Evolutionary conservation across 2,329 filamentous ascomycete genomes (phyloP).

Genomic region (Apiospora aurea): DNA sequence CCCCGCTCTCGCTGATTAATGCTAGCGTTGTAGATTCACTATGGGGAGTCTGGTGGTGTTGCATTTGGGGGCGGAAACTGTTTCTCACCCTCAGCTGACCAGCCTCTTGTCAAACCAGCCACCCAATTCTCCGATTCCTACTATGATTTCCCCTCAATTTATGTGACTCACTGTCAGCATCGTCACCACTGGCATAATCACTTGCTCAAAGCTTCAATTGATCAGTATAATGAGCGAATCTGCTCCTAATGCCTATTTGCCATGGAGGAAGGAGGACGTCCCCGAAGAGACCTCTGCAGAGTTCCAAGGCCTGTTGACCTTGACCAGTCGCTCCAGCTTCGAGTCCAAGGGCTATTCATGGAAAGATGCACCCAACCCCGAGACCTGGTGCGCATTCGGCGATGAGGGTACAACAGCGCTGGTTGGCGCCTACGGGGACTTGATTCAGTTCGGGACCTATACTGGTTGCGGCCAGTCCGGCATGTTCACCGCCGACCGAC

Average conservation of each 20-base stretch:
- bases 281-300: not conserved
- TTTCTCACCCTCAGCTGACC: not conserved
- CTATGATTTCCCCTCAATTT: not conserved
- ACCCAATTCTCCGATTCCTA: not conserved
- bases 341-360: not conserved
- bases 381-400: constrained; percentile 18
- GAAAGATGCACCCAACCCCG: not conserved
- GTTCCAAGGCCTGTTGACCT: not conserved
- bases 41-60: not conserved
- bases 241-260: not conserved
- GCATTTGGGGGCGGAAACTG: not conserved
- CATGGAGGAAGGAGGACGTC: not conserved
- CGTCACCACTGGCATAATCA: not conserved
- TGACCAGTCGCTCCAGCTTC: not conserved
- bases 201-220: not conserved
- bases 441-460: constrained; percentile 29
- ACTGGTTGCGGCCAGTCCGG: constrained; percentile 20
- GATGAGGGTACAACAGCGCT: constrained; percentile 28
- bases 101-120: not conserved
- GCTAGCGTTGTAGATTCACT: not conserved
- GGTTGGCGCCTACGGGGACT: constrained; percentile 26
- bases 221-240: not conserved
- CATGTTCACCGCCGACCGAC: constrained; percentile 25
- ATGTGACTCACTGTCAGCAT: not conserved
- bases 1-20: not conserved